Conservation (phyloP, 352 stramenopile species). For the Halophytophthora batemanensis region DNA sequence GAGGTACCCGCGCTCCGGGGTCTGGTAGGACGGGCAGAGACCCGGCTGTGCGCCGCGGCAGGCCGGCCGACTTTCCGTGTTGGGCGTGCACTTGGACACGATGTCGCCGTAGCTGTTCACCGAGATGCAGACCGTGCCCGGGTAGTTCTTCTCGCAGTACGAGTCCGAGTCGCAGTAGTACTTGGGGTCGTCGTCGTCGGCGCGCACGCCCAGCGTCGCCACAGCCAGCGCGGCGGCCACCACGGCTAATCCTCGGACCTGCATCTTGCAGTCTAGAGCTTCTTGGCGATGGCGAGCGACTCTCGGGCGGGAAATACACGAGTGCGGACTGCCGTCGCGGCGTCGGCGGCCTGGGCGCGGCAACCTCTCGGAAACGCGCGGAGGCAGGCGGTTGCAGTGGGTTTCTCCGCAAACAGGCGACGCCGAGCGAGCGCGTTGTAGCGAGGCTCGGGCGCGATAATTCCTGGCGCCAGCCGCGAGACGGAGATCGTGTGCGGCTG, state of each 20-base stretch:
- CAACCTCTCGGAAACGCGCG: too few relatives aligned
- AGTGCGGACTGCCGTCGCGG: too few relatives aligned
- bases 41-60: constrained; percentile 67
- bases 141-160: constrained; percentile 67
- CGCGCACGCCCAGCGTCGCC: constrained; percentile 3
- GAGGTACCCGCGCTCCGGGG: constrained; percentile 60
- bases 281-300: background rate
- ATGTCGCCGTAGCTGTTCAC: constrained; percentile 75
- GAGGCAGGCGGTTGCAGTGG: too few relatives aligned
- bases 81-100: constrained; percentile 80
- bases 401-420: too few relatives aligned
- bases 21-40: constrained; percentile 80
- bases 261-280: constrained; percentile 25
- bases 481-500: too few relatives aligned
- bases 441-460: too few relatives aligned
- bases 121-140: constrained; percentile 69
- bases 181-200: constrained; percentile 19
- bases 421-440: too few relatives aligned
- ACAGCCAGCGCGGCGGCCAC: constrained; percentile 24
- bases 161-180: constrained; percentile 68
- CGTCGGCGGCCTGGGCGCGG: too few relatives aligned
- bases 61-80: constrained; percentile 69
- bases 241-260: constrained; percentile 35
- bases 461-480: too few relatives aligned
- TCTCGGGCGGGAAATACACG: too few relatives aligned